These are phyloP conservation scores for Arachis monticola DNA, from an alignment of 331 rosid genomes.

Conservation along the genomic window DNA sequence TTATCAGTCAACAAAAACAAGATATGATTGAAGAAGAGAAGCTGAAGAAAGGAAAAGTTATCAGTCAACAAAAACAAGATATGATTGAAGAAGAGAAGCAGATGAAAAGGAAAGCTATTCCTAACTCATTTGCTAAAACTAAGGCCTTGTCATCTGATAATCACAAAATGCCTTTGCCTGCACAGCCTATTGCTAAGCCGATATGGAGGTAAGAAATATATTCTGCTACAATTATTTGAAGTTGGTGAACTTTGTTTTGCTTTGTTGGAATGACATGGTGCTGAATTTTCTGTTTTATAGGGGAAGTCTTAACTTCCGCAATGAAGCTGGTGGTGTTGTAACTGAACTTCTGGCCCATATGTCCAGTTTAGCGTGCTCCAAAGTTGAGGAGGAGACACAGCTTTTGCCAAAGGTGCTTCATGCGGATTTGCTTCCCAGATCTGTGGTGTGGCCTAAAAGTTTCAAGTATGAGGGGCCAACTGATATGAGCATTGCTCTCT, in stretches of 20 bases:
- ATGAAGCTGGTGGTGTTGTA: slow-evolving; percentile 32
- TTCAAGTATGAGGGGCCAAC: slow-evolving; percentile 58
- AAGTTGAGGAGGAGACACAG: slow-evolving; percentile 54
- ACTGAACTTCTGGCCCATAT: slow-evolving; percentile 65
- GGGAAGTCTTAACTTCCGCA: slow-evolving; percentile 55
- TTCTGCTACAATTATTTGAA: slow-evolving; percentile 28
- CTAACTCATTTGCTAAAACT: slow-evolving; percentile 28
- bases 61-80: not conserved
- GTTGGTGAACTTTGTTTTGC: slow-evolving; percentile 12
- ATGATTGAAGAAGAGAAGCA: not conserved
- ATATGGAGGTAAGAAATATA: slow-evolving; percentile 64
- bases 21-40: not conserved
- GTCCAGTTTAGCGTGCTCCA: slow-evolving; percentile 67
- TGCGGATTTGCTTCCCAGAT: slow-evolving; percentile 50
- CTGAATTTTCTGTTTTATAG: slow-evolving; percentile 49
- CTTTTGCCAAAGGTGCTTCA: slow-evolving; percentile 53
- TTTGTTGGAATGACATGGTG: slow-evolving; percentile 28
- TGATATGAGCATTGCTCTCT: slow-evolving; percentile 66
- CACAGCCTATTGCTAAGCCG: slow-evolving; percentile 68
- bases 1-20: not conserved
- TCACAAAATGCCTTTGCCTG: slow-evolving; percentile 22
- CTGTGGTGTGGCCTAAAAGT: slow-evolving; percentile 70
- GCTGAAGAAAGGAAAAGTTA: slow-evolving; percentile 26
- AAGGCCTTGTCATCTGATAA: slow-evolving; percentile 1
- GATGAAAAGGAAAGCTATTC: slow-evolving; percentile 30